Evolutionary conservation across 495 filamentous ascomycete species (phyloP), one percentile per base, ranked within the genome.

Genomic region (Daldinia childiae): DNA sequence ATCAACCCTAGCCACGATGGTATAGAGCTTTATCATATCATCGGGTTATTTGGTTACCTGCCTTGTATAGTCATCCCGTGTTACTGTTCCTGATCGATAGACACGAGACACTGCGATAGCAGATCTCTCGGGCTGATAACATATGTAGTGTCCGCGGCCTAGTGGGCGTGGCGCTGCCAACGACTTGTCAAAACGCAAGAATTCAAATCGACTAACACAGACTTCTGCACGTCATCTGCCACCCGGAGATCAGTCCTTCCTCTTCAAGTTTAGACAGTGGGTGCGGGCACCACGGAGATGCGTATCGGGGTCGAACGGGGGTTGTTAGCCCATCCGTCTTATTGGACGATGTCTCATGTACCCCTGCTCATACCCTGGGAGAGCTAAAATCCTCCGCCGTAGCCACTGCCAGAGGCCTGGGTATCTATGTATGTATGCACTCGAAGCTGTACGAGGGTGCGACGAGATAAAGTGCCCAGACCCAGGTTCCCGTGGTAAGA

Each of bases 51-150:
- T 67, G 67, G 71, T 74, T 74, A 74, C 71, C 71, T 74, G 71
- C 71, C 71, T 74, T 74, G 71, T 74, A 70, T 70, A 74, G 71
- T 62, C 71, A 74, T 70, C 60, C 71, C 66, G 71, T 74, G 71
- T 74, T 70, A 74, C 71, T 74, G 71, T 74, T 70, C 71, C 71
- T 74, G 71, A 74, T 73, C 64, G 67, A 74, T 74, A 66, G 71
- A 74, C 63, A 74, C 71, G 67, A 74, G 71, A 70, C 67, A 56
- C n/a, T 19, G 54, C 58, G 71, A 74, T 74, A 74, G 63, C 71
- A 71, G 67, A 67, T 71, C 63, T 65, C 57, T 70, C 58, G 41
- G 62, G 62, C 52, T 74, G 67, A 74, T 74, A 71, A 70, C 67
- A 65, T 41, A 58, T 57, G 30, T 54, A 30, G 65, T 48, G 39